A percentile compares a stretch with the other conserved stretches of the same genome.
phyloP scores from a whole-genome alignment of 2,329 filamentous ascomycete genomes.

The Monosporascus cannonballus region DNA sequence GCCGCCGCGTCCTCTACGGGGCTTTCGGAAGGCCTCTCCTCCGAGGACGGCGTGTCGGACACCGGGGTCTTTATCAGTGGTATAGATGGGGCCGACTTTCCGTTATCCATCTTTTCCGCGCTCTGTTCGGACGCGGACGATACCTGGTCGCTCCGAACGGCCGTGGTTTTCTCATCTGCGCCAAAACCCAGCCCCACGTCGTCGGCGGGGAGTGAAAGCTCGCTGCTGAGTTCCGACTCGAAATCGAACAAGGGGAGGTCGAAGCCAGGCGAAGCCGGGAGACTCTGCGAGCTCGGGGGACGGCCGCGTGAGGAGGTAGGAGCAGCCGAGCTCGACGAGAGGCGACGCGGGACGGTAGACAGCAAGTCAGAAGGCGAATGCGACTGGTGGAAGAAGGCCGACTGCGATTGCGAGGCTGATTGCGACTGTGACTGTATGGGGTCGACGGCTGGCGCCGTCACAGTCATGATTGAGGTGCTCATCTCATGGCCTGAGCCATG shows the following conservation, averaged over 20 bases:
- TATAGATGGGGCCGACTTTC: conserved; percentile 41
- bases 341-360: conserved; percentile 6
- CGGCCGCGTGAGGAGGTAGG: conserved; percentile 6
- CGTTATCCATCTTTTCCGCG: conserved; percentile 29
- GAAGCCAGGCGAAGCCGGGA: conserved; percentile 36
- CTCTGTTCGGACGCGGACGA: conserved; percentile 20
- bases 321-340: background rate
- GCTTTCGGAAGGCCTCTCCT: conserved; percentile 11
- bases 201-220: conserved; percentile 32
- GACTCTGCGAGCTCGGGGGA: conserved; percentile 25
- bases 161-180: conserved; percentile 22
- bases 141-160: conserved; percentile 13
- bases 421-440: conserved; percentile 21
- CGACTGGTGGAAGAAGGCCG: conserved; percentile 19
- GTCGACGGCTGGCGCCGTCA: conserved; percentile 33
- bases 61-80: conserved; percentile 47
- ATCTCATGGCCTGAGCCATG: conserved; percentile 32
- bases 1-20: conserved; percentile 19
- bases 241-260: conserved; percentile 49
- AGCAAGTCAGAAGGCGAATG: conserved; percentile 22
- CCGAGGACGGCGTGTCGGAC: conserved; percentile 36
- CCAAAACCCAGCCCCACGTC: conserved; percentile 11
- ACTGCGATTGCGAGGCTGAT: conserved; percentile 15
- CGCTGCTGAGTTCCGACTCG: conserved; percentile 41
- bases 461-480: conserved; percentile 34